phyloP scores from a whole-genome alignment of 768 basidiomycete species.

The Amanita polypyramis region DNA sequence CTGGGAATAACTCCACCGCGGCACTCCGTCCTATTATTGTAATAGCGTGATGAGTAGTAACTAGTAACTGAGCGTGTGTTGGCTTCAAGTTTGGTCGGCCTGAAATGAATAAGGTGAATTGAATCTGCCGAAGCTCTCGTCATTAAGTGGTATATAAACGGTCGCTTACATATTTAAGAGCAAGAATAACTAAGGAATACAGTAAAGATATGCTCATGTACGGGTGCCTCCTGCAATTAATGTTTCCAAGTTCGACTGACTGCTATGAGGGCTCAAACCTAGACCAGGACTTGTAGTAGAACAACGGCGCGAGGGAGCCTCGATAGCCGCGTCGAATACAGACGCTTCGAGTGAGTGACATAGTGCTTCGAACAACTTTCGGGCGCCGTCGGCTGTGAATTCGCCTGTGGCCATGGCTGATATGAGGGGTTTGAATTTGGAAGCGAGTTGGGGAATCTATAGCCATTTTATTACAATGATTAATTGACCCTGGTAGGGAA shows the following conservation, averaged over 20 bases:
- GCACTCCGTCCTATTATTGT: too few relatives aligned
- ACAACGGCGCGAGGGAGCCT: neutral
- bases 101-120: too few relatives aligned
- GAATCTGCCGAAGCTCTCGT: too few relatives aligned
- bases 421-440: conserved; percentile 32
- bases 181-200: too few relatives aligned
- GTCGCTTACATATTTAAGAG: too few relatives aligned
- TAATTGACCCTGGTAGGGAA: neutral
- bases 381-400: conserved; percentile 39
- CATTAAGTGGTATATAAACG: too few relatives aligned
- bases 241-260: neutral
- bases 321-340: conserved; percentile 23
- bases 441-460: conserved; percentile 29
- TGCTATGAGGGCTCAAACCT: neutral
- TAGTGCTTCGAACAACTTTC: conserved; percentile 39
- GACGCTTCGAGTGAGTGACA: conserved; percentile 32
- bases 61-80: too few relatives aligned
- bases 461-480: neutral
- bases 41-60: too few relatives aligned
- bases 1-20: too few relatives aligned
- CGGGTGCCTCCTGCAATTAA: neutral
- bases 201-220: neutral
- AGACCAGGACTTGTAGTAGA: too few relatives aligned
- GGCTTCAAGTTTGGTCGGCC: too few relatives aligned
- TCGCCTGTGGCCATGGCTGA: conserved; percentile 36